A percentile compares a stretch with the other conserved stretches of the same genome.
Conservation (phyloP, 1,139 yeast genomes). For the Debaryomyces psychrophilus region DNA sequence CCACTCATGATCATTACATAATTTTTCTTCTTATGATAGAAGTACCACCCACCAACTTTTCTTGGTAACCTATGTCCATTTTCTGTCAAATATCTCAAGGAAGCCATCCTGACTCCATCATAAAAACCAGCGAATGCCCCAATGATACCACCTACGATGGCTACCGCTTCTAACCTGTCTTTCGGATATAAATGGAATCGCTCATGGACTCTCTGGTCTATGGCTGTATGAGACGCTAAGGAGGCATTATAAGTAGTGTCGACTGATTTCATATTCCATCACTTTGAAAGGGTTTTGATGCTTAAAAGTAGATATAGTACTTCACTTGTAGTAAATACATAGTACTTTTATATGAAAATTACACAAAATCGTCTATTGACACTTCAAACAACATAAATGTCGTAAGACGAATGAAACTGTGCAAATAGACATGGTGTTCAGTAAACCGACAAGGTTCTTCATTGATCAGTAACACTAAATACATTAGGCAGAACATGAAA, state of each 20-base stretch:
- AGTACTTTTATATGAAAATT: background rate
- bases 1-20: conserved; percentile 69
- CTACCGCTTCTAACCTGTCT: conserved; percentile 39
- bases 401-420: too few species aligned
- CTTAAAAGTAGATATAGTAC: too few species aligned
- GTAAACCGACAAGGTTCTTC: too few species aligned
- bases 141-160: conserved; percentile 47
- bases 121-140: conserved; percentile 68
- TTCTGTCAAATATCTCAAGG: conserved; percentile 70
- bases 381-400: too few species aligned
- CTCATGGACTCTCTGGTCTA: conserved; percentile 30
- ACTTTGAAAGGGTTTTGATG: background rate
- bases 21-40: conserved; percentile 83
- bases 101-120: conserved; percentile 58
- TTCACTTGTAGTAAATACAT: background rate
- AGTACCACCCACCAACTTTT: conserved; percentile 86
- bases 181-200: conserved; percentile 45
- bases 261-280: background rate
- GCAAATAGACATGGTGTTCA: too few species aligned
- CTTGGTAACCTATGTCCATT: conserved; percentile 81
- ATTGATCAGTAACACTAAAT: too few species aligned
- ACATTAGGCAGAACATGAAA: background rate
- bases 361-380: conserved; percentile 2
- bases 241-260: background rate
- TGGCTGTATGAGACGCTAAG: background rate